Evolutionary conservation across 768 basidiomycete species (phyloP).

Genomic region (Russula sp.): DNA sequence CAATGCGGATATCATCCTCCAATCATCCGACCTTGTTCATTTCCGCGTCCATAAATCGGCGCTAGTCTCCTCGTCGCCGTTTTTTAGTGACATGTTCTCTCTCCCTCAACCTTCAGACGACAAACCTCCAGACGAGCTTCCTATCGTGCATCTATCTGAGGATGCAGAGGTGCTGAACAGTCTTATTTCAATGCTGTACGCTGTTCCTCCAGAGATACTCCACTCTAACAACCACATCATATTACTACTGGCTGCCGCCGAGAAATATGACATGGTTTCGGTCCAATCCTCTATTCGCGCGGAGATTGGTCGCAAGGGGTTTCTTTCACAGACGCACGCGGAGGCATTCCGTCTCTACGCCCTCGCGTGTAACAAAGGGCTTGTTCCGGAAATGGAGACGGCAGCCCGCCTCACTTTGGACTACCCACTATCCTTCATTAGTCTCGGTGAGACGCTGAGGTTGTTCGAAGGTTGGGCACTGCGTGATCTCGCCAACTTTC

Average conservation of each 20-base stretch:
- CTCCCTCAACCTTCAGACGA: not conserved
- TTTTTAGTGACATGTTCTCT: not conserved
- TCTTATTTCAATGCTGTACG: conserved; percentile 1
- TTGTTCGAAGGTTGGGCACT: conserved; percentile 1
- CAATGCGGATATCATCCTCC: not conserved
- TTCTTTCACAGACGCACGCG: not conserved
- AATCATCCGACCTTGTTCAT: not conserved
- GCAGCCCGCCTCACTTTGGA: not conserved
- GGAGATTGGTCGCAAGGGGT: not conserved
- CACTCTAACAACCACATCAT: not conserved
- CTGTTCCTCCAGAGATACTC: not conserved
- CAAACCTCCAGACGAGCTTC: not conserved
- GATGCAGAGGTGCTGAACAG: not conserved
- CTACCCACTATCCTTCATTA: not conserved
- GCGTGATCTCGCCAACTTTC: not conserved
- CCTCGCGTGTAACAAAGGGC: not conserved
- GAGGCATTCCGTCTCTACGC: conserved; percentile 3
- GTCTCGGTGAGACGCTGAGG: not conserved
- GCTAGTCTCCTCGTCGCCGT: not conserved
- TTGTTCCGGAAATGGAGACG: not conserved
- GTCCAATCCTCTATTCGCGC: conserved; percentile 2
- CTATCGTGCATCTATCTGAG: not conserved
- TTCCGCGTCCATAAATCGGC: not conserved
- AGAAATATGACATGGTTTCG: conserved; percentile 5
- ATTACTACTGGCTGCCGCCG: not conserved